These are phyloP conservation scores for Fusarium liriodendri DNA, from an alignment of 2,329 filamentous ascomycete genomes.

Conservation along the genomic window DNA sequence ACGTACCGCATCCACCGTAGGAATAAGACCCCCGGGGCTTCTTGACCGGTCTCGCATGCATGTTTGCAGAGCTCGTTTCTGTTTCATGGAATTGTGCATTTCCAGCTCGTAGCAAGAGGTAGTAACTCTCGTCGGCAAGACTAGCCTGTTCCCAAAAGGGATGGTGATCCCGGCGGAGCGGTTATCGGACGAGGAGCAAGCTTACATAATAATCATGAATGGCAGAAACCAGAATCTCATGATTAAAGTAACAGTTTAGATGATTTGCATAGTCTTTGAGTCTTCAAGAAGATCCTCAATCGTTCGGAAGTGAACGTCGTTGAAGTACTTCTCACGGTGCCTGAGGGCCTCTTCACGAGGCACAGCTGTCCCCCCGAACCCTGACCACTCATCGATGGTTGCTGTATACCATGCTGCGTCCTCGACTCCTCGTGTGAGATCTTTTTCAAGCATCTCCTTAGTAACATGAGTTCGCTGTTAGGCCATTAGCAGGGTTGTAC, in stretches of 20 bases:
- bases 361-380: not conserved
- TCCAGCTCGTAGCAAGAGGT: not conserved
- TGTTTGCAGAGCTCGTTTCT: not conserved
- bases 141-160: not conserved
- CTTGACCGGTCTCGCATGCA: not conserved
- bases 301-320: not conserved
- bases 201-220: not conserved
- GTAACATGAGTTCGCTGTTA: not conserved
- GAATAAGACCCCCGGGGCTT: not conserved
- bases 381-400: constrained; percentile 1
- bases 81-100: not conserved
- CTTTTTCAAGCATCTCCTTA: not conserved
- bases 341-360: not conserved
- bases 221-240: not conserved
- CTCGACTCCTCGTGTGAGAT: not conserved
- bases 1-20: not conserved
- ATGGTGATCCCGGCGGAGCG: not conserved
- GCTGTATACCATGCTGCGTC: not conserved
- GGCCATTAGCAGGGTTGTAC: not conserved
- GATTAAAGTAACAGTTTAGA: not conserved
- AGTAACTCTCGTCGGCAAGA: not conserved
- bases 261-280: not conserved
- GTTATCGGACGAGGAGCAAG: not conserved
- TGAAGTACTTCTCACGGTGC: not conserved
- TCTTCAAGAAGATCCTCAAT: not conserved